Evolutionary conservation across 1,284 basidiomycete species (phyloP), one percentile per base, ranked within the genome.

Genomic region (Vanrija humicola): DNA sequence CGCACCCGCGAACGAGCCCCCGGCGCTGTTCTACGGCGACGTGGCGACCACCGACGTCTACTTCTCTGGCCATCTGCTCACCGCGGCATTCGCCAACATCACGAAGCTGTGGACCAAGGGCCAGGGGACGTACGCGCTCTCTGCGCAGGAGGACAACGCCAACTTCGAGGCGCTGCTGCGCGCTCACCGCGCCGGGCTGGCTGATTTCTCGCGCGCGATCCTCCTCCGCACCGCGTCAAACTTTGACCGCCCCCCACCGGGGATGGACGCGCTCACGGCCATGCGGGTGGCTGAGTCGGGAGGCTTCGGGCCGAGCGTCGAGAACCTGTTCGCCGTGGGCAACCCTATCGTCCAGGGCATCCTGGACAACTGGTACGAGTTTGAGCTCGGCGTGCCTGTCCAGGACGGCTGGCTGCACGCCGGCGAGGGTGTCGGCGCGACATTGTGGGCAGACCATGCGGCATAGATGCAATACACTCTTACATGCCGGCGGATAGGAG

Each of bases 101-200:
- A 80, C 78, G 10, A 42, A 49, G 34, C 56, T 78, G 26, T 76
- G 78, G 62, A 80, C 79, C 16, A 65, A 65, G 55, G 56, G 58
- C 5, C 63, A 58, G 7, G 65, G 66, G 23, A 40, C 63, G 38
- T 81, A 81, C 66, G 77, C 77, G 54, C 72, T 78, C n/a, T 79
- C 80, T 6, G 78, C 79, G 10, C 79, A 82, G 61, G 81, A 82
- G 64, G 81, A 82, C 68, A 81, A 80, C 59, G 80, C 78, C 15
- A 76, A 73, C 23, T 77, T 81, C 29, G 79, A 78, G 51, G 74
- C 75, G 1, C 74, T 82, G 50, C 59, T 81, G 26, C 76, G 80
- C 23, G 78, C 74, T 4, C 70, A 75, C 48, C 64, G 73, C 42
- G 71, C 75, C 25, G 72, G 75, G 1, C 64, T 72, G 34, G 67